These are phyloP conservation scores for Prunus armeniaca DNA, from an alignment of 306 rosid species.

Conservation along the genomic window DNA sequence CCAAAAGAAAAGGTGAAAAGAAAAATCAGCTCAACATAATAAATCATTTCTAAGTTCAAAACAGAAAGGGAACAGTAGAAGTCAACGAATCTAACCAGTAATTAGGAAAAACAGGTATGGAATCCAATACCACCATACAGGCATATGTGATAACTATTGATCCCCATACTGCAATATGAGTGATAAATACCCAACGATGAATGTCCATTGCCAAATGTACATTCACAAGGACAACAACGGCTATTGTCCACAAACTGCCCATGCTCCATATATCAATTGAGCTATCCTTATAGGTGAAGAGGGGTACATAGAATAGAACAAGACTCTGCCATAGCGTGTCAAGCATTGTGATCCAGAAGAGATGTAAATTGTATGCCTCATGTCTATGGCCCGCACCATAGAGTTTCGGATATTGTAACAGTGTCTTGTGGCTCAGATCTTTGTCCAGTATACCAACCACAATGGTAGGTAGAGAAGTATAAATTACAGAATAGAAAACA, in stretches of 20 bases:
- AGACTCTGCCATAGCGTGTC: constrained; percentile 99
- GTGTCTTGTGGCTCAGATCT: constrained; percentile 75
- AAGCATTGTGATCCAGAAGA: constrained; percentile 89
- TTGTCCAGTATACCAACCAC: constrained; percentile 92
- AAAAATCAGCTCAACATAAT: constrained; percentile 25
- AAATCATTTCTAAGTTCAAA: constrained; percentile 9
- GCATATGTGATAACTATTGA: constrained; percentile 81
- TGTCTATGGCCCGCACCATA: constrained; percentile 88
- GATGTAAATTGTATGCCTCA: constrained; percentile 79
- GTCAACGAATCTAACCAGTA: constrained; percentile 67
- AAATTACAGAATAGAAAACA: constrained; percentile 87
- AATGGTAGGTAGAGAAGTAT: constrained; percentile 93
- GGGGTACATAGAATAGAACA: constrained; percentile 74
- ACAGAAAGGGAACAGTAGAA: constrained; percentile 15
- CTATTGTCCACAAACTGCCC: constrained; percentile 96
- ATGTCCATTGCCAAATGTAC: constrained; percentile 93
- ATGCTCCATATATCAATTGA: constrained; percentile 91
- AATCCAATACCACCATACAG: constrained; percentile 84
- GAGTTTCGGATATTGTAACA: constrained; percentile 69
- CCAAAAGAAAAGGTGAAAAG: constrained; percentile 9
- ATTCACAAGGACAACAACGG: constrained; percentile 91
- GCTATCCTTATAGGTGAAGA: constrained; percentile 77
- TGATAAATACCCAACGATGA: constrained; percentile 72
- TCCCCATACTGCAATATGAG: constrained; percentile 93
- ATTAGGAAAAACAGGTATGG: constrained; percentile 75